Conservation (phyloP, 768 basidiomycete species). For the Amanita molliuscula region DNA sequence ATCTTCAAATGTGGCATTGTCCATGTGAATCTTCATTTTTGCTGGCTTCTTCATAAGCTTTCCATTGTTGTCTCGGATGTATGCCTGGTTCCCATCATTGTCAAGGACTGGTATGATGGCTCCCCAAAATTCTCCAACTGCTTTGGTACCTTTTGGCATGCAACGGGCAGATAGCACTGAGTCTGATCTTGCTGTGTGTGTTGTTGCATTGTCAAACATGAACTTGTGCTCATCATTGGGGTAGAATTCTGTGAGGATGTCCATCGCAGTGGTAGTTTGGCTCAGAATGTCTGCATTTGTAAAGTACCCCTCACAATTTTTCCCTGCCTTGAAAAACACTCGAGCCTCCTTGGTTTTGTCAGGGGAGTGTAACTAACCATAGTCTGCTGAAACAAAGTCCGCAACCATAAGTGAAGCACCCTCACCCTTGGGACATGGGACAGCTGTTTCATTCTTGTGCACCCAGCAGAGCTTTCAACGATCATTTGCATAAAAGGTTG, state of each 20-base stretch:
- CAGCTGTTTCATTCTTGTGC: not conserved
- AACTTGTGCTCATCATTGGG: conserved; percentile 19
- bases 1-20: conserved; percentile 13
- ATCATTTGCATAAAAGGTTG: conserved; percentile 30
- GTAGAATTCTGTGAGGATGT: conserved; percentile 15
- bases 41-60: conserved; percentile 14
- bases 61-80: conserved; percentile 14
- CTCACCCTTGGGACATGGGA: conserved; percentile 14
- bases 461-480: conserved; percentile 12
- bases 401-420: conserved; percentile 19
- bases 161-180: conserved; percentile 20
- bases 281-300: conserved; percentile 18
- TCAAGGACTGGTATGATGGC: conserved; percentile 11
- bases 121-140: conserved; percentile 12
- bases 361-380: conserved; percentile 12
- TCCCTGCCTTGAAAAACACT: conserved; percentile 16
- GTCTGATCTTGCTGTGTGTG: conserved; percentile 21
- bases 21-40: conserved; percentile 16
- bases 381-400: conserved; percentile 18
- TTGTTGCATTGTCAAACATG: conserved; percentile 22
- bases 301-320: conserved; percentile 20
- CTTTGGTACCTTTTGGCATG: conserved; percentile 22
- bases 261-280: conserved; percentile 15
- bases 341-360: conserved; percentile 12
- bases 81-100: conserved; percentile 14